These are phyloP conservation scores for Lycium ferocissimum DNA, from an alignment of 257 asterid species.

Conservation along the genomic window DNA sequence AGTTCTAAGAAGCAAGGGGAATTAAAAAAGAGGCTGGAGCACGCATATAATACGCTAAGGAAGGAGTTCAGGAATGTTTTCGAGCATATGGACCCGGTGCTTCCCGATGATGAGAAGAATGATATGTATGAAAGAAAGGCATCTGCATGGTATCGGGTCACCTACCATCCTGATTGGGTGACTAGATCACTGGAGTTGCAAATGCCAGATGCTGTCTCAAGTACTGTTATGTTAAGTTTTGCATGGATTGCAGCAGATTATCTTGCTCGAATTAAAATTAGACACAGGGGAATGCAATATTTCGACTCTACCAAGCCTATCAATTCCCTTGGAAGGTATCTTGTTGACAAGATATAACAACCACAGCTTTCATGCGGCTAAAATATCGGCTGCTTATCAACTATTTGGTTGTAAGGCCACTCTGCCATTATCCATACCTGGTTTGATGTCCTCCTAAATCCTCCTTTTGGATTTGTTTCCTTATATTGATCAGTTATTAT, in stretches of 20 bases:
- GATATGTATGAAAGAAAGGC: conserved; percentile 73
- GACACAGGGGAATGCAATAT: conserved; percentile 46
- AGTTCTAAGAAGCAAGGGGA: conserved; percentile 75
- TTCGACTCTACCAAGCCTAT: conserved; percentile 59
- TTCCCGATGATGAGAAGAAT: conserved; percentile 64
- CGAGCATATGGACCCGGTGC: conserved; percentile 61
- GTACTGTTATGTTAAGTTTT: conserved; percentile 75
- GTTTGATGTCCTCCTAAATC: not conserved
- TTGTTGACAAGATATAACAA: conserved; percentile 72
- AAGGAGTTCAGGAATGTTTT: conserved; percentile 81
- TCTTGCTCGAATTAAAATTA: conserved; percentile 76
- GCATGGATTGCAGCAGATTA: conserved; percentile 97
- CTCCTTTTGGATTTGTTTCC: not conserved
- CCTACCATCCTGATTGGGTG: conserved; percentile 71
- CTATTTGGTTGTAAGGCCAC: conserved; percentile 29
- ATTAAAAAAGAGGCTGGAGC: conserved; percentile 82
- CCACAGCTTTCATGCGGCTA: not conserved
- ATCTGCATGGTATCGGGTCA: conserved; percentile 92
- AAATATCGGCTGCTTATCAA: not conserved
- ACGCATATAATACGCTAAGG: conserved; percentile 66
- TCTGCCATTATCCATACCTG: conserved; percentile 5
- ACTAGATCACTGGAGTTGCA: conserved; percentile 52
- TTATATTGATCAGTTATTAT: not conserved
- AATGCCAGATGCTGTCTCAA: conserved; percentile 46
- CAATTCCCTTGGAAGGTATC: conserved; percentile 71